phyloP scores from a whole-genome alignment of 108 stramenopile species.

The Cyclotella choctawhatcheeana region DNA sequence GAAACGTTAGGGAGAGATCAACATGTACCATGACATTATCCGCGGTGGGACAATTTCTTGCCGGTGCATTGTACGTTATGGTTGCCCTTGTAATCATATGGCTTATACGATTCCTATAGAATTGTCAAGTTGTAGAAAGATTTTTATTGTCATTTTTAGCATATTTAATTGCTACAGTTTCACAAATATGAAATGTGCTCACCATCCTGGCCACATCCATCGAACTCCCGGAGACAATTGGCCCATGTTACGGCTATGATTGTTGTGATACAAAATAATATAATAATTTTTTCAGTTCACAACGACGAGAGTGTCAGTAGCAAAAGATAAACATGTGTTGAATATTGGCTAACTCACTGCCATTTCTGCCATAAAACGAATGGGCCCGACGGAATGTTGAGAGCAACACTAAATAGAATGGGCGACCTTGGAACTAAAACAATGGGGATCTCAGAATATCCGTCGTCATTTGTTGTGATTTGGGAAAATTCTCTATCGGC shows the following conservation, averaged over 20 bases:
- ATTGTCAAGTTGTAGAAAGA: no score
- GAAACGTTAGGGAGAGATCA: conserved; percentile 41
- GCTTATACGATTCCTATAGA: conserved; percentile 28
- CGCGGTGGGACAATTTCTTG: conserved; percentile 42
- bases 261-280: no score
- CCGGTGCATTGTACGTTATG: conserved; percentile 31
- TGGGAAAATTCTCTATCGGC: conserved; percentile 37
- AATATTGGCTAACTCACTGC: no score
- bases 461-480: conserved; percentile 19
- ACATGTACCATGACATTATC: conserved; percentile 49
- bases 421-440: conserved; percentile 37
- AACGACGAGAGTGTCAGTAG: no score
- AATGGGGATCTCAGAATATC: conserved; percentile 38
- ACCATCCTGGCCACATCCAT: conserved; percentile 49
- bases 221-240: conserved; percentile 26
- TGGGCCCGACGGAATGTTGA: conserved; percentile 45
- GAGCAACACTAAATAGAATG: conserved; percentile 16
- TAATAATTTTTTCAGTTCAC: no score
- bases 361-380: conserved; percentile 50
- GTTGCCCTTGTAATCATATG: conserved; percentile 38
- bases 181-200: neutral
- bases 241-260: conserved; percentile 40
- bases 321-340: no score
- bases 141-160: no score
- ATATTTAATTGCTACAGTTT: no score